phyloP scores from a whole-genome alignment of 768 basidiomycete genomes.

The Lentinula boryana region DNA sequence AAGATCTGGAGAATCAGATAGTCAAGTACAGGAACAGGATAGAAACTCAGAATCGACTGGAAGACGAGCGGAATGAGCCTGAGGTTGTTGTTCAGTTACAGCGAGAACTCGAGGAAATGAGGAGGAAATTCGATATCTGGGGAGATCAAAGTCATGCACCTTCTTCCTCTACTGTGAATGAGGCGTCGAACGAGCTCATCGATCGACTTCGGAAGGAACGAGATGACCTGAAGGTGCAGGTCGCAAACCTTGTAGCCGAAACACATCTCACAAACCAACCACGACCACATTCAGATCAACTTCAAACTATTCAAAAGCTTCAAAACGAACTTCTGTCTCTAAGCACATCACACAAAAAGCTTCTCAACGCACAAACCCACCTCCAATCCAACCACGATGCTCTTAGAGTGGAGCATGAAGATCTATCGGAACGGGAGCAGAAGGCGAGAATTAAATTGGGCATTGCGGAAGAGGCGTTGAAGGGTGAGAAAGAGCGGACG shows the following conservation, averaged over 20 bases:
- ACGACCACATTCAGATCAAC: neutral
- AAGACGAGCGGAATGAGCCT: neutral
- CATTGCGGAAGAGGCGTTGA: neutral
- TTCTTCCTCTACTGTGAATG: neutral
- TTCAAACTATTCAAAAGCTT: neutral
- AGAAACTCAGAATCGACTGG: neutral
- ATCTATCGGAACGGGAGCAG: neutral
- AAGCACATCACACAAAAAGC: neutral
- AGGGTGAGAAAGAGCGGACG: neutral
- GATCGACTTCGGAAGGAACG: neutral
- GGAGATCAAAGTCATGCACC: neutral
- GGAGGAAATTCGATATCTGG: neutral
- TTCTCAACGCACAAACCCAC: neutral
- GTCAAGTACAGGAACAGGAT: neutral
- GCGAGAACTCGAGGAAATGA: neutral
- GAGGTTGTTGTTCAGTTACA: neutral
- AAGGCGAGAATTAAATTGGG: neutral
- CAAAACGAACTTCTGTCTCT: neutral
- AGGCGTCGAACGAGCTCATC: neutral
- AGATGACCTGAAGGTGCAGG: neutral
- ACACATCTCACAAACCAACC: neutral
- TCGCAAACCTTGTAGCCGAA: neutral
- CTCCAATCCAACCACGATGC: neutral
- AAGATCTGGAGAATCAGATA: neutral
- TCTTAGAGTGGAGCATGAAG: neutral